Conservation (phyloP, 208 protist species). For the Jaenimonas drosophilae region DNA sequence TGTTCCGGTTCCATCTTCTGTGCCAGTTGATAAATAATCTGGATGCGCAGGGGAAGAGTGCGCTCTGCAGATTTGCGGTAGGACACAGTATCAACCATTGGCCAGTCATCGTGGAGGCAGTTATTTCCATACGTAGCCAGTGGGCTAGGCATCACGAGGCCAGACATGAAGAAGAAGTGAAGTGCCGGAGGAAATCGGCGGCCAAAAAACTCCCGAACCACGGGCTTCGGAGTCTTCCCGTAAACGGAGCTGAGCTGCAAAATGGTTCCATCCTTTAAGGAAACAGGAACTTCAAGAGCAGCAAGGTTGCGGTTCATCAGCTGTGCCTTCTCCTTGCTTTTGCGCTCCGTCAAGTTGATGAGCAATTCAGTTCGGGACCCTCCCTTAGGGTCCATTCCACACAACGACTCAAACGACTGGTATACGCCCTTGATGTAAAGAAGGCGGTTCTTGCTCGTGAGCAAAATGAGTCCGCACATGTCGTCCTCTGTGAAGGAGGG, state of each 20-base stretch:
- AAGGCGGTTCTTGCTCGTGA: conserved; percentile 3
- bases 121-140: conserved; percentile 55
- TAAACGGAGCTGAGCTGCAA: conserved; percentile 29
- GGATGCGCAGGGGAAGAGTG: conserved; percentile 68
- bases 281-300: conserved; percentile 46
- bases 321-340: conserved; percentile 11
- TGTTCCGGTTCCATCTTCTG: too few species aligned
- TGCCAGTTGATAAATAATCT: conserved; percentile 65
- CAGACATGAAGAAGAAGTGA: conserved; percentile 61
- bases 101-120: conserved; percentile 68
- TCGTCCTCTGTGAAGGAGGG: conserved; percentile 19
- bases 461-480: conserved; percentile 1
- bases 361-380: background rate
- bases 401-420: conserved; percentile 1
- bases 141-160: conserved; percentile 45
- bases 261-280: conserved; percentile 14
- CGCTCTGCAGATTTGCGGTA: conserved; percentile 61
- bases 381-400: too few species aligned
- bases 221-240: conserved; percentile 9
- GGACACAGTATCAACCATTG: conserved; percentile 64
- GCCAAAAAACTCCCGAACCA: conserved; percentile 34
- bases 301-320: conserved; percentile 33
- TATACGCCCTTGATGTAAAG: conserved; percentile 1
- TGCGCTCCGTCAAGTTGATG: conserved; percentile 12
- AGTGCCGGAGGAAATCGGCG: conserved; percentile 38